Base-by-base conservation (phyloP, 345 rosid genomes). In the Viola odorata region DNA sequence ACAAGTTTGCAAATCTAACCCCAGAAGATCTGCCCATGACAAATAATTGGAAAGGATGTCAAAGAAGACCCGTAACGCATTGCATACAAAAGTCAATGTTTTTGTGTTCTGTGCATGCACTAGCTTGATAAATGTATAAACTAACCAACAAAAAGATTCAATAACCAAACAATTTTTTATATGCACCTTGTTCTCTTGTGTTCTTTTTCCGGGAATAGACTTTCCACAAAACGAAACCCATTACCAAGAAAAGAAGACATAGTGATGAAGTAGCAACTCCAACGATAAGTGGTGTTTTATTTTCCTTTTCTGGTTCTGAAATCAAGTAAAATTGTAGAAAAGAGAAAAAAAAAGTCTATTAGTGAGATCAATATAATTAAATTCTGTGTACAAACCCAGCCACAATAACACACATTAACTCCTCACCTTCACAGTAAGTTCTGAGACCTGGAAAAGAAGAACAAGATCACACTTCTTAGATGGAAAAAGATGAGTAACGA, bases 1-100 rank as follows among this genome's bases (percentile, higher is more conserved):
- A 37, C 95, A 91, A 12, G 98, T 91, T 63, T 83, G 91, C 39
- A 85, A 80, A 68, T 86, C 92, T 14, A 86, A 74, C 10, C 75
- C 84, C 6, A 76, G 74, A 37, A 89, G 84, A 65, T 91, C 92
- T 72, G 78, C 32, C 42, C 47, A 62, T 51, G 54, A 50, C 39
- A 15, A 45, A 10, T 53, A 45, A 17, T 44, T 17, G 16, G 13
- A 37, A n/a, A 42, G 48, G 48, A 57, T 23, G 23, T 14, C 6
- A 10, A 15, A 41, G 11, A 51, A 42, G 49, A 14, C 12, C 7
- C 15, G 52, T 5, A 42, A 11, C n/a, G n/a, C 32, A 23, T 23
- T 2, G 32, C 32, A 23, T 23, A 23, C 32, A 23, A 2, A 23
- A 23, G 32, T 23, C 32, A 23, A 23, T 23, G 32, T 23, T 23